Evolutionary conservation across 805 yeast species (phyloP).

Genomic region (Wickerhamiella kurtzmanii): DNA sequence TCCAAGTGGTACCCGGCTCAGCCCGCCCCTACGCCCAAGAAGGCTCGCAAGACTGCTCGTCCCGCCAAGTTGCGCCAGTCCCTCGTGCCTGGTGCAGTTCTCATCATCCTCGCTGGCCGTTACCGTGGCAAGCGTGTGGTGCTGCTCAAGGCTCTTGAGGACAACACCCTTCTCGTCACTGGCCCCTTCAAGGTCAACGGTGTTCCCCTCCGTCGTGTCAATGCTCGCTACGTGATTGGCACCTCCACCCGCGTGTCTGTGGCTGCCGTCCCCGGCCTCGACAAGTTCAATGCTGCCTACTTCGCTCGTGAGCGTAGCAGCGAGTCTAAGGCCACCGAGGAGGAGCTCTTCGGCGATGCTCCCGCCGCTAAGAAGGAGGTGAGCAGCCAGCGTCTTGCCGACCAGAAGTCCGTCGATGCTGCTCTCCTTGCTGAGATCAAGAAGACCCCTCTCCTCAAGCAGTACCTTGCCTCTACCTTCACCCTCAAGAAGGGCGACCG

Average conservation of each 20-base stretch:
- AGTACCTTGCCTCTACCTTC: conserved; percentile 91
- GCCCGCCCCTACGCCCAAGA: conserved; percentile 68
- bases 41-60: conserved; percentile 79
- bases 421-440: conserved; percentile 86
- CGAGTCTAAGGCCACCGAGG: conserved; percentile 65
- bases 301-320: conserved; percentile 89
- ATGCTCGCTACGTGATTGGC: conserved; percentile 97
- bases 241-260: conserved; percentile 87
- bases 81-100: conserved; percentile 94
- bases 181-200: conserved; percentile 99
- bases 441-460: conserved; percentile 93
- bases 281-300: conserved; percentile 88
- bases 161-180: conserved; percentile 90
- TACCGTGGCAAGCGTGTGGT: conserved; percentile 99
- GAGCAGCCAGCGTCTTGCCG: conserved; percentile 87
- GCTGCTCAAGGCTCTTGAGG: conserved; percentile 90
- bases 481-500: conserved; percentile 96
- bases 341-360: conserved; percentile 80
- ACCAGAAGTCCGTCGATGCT: conserved; percentile 92
- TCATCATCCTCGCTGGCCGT: conserved; percentile 96
- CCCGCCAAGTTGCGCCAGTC: conserved; percentile 94
- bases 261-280: conserved; percentile 56
- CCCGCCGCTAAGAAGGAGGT: conserved; percentile 69
- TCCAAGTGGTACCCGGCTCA: conserved; percentile 78
- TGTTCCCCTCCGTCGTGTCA: conserved; percentile 98